Base-by-base conservation (phyloP, 2,329 filamentous ascomycete genomes). In the Orbilia javanica region DNA sequence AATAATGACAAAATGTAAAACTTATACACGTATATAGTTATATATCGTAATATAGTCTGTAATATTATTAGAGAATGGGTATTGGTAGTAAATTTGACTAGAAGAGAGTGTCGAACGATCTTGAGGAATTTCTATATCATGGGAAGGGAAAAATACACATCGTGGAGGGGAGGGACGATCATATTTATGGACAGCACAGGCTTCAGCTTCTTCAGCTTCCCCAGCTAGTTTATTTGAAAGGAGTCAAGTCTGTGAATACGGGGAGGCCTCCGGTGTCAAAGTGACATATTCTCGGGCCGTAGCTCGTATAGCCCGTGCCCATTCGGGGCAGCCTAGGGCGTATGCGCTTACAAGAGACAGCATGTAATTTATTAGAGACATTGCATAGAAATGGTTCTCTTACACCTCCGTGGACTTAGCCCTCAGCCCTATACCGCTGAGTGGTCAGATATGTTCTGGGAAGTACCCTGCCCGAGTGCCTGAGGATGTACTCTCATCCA, bases 161-260 rank as follows among this genome's bases (percentile, higher is more conserved):
- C 64, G 53, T 66, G 65, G 66, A 66, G 48, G 72, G 72, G 72
- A 68, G 29, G 27, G 44, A 22, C 39, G 18, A 77, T 65, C 57
- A 42, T 77, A 77, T 77, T 77, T 77, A 77, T 77, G 66, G 63
- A 44, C 65, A 39, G 48, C 46, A 50, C n/a, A 70, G 50, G 64
- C n/a, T 60, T 70, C 72, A 77, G 72, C 72, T 77, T 70, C 55
- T 39, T 15, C 36, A n/a, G n/a, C n/a, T n/a, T n/a, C n/a, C 44
- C 20, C 63, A 63, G 8, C 52, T 39, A 31, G 34, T 20, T 20
- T 34, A 34, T 52, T 20, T n/a, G 48, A 73, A 66, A 65, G 48
- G 50, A 65, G 36, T 39, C 42, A 18, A 64, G 44, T 8, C 53
- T 18, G 53, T 34, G 42, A 64, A 63, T 63, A 60, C 55, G 53